Percentiles rank a stretch among this genome's conserved stretches.
Evolutionary conservation across 257 asterid species (phyloP).

Genomic region (Solanum pennellii): DNA sequence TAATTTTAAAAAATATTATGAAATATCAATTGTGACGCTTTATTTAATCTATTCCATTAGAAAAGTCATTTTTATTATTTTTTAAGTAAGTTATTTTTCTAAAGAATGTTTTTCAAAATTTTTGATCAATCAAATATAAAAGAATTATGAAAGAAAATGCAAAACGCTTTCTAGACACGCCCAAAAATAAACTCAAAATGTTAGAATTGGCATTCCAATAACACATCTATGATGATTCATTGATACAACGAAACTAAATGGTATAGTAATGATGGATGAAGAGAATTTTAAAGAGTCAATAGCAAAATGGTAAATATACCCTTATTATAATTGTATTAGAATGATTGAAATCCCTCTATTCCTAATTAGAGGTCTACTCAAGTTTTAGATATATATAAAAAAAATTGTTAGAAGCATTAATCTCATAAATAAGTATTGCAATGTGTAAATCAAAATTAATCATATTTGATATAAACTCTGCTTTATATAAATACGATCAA

Average conservation of each 20-base stretch:
- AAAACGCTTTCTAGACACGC: no score
- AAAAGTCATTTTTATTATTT: no score
- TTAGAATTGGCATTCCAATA: background rate
- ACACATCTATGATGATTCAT: background rate
- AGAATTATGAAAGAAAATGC: background rate
- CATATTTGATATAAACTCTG: background rate
- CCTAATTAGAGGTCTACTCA: background rate
- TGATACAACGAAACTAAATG: background rate
- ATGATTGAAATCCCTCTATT: background rate
- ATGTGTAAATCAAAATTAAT: background rate
- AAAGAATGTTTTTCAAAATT: no score
- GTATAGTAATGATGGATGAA: slow-evolving; percentile 4
- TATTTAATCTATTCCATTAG: background rate
- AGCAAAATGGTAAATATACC: slow-evolving; percentile 9
- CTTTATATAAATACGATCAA: no score
- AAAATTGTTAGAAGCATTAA: no score
- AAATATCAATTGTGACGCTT: background rate
- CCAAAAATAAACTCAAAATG: background rate
- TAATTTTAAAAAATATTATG: background rate
- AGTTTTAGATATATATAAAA: no score
- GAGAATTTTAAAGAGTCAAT: slow-evolving; percentile 5
- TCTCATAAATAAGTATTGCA: background rate
- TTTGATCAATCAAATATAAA: background rate
- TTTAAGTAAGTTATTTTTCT: no score
- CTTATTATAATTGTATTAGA: background rate